Conservation (phyloP, 2,329 filamentous ascomycete genomes). For the Grosmannia huntii region DNA sequence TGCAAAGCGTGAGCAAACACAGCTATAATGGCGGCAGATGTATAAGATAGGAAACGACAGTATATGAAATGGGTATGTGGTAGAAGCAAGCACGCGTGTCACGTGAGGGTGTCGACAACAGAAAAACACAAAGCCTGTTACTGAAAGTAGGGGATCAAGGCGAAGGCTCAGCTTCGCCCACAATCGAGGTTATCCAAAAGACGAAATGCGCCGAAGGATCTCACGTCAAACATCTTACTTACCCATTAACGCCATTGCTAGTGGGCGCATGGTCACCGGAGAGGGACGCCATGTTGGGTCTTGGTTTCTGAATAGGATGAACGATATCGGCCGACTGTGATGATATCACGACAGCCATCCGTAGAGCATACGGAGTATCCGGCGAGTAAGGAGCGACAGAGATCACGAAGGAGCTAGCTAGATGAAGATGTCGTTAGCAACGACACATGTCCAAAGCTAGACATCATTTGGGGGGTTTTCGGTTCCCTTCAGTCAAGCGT, state of each 20-base stretch:
- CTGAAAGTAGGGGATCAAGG: no score
- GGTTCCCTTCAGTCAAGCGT: not conserved
- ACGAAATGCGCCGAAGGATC: not conserved
- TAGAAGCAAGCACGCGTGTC: no score
- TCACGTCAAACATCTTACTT: constrained; percentile 25
- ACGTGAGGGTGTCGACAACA: no score
- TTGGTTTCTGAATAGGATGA: constrained; percentile 35
- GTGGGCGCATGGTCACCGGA: constrained; percentile 21
- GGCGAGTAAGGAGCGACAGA: constrained; percentile 23
- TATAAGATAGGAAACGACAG: not conserved
- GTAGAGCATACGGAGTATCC: constrained; percentile 14
- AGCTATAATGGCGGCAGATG: not conserved
- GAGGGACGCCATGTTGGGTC: constrained; percentile 36
- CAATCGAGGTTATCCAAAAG: not conserved
- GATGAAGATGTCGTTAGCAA: not conserved
- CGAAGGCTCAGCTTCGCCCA: not conserved
- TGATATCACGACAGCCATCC: constrained; percentile 42
- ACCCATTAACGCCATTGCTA: constrained; percentile 38
- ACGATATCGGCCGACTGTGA: constrained; percentile 26
- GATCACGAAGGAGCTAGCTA: constrained; percentile 14
- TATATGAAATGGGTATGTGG: no score
- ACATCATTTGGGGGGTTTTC: not conserved
- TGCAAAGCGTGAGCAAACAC: not conserved
- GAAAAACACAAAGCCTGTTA: no score
- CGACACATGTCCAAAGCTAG: not conserved